Percentiles rank a stretch among this genome's conserved stretches.
Conservation (phyloP, 2,329 filamentous ascomycete species). For the Venturia asperata region DNA sequence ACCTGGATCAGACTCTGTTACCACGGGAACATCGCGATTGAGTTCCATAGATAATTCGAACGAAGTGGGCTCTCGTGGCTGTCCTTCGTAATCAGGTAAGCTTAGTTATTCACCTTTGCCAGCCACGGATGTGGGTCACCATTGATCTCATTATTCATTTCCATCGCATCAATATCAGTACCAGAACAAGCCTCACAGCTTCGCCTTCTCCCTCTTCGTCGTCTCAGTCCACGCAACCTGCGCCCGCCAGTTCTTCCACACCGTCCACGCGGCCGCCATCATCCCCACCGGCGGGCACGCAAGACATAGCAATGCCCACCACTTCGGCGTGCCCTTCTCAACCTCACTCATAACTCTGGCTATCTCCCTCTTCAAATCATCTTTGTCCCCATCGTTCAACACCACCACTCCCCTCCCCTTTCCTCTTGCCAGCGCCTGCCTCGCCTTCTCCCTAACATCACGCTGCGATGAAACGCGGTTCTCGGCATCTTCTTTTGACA, state of each 20-base stretch:
- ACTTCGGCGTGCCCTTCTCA: conserved; percentile 57
- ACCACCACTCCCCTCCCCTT: conserved; percentile 65
- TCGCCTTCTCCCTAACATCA: conserved; percentile 77
- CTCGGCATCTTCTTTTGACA: conserved; percentile 78
- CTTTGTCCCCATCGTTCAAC: conserved; percentile 77
- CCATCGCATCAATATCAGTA: background rate
- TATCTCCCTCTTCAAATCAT: conserved; percentile 62
- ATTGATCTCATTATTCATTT: background rate
- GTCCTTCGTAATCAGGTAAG: background rate
- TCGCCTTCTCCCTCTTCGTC: conserved; percentile 50
- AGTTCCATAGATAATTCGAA: no score
- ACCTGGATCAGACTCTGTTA: no score
- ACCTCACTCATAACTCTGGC: conserved; percentile 58
- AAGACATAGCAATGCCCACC: conserved; percentile 72
- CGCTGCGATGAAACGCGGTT: conserved; percentile 82
- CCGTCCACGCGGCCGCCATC: conserved; percentile 60
- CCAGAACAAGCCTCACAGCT: conserved; percentile 31
- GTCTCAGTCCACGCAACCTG: conserved; percentile 64
- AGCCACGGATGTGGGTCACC: background rate
- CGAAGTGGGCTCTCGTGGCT: background rate
- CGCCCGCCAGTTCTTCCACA: conserved; percentile 63
- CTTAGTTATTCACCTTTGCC: background rate
- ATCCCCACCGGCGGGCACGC: conserved; percentile 69
- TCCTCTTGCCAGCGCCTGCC: conserved; percentile 61
- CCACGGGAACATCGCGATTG: no score